These are phyloP conservation scores for Penicillium cinerascens DNA, from an alignment of 495 filamentous ascomycete genomes.

Conservation along the genomic window DNA sequence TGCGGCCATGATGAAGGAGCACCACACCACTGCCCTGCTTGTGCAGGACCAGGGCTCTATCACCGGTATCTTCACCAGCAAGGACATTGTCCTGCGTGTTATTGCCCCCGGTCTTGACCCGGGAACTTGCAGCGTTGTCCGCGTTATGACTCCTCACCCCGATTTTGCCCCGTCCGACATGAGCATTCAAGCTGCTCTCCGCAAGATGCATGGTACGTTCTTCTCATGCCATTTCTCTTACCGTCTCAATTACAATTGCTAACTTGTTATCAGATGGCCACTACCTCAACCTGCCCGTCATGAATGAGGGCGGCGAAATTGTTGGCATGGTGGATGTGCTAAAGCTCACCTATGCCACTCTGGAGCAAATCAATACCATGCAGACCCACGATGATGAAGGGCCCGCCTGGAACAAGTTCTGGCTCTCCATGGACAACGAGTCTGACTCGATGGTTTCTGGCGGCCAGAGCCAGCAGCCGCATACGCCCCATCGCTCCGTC, in stretches of 20 bases:
- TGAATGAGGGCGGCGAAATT: slow-evolving; percentile 96
- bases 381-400: slow-evolving; percentile 82
- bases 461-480: slow-evolving; percentile 63
- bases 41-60: slow-evolving; percentile 97
- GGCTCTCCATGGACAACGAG: slow-evolving; percentile 94
- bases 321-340: slow-evolving; percentile 99
- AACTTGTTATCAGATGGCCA: slow-evolving; percentile 71
- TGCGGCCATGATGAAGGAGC: slow-evolving; percentile 92
- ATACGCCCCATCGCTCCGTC: slow-evolving; percentile 60
- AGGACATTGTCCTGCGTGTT: slow-evolving; percentile 96
- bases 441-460: slow-evolving; percentile 96
- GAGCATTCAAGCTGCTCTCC: slow-evolving; percentile 95
- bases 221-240: neutral
- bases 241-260: slow-evolving; percentile 15
- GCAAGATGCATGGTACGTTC: slow-evolving; percentile 94
- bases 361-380: slow-evolving; percentile 90
- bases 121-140: slow-evolving; percentile 90
- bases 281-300: slow-evolving; percentile 95
- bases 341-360: slow-evolving; percentile 94
- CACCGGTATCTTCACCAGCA: slow-evolving; percentile 99
- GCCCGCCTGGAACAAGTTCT: slow-evolving; percentile 99
- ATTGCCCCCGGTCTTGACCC: slow-evolving; percentile 96
- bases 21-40: slow-evolving; percentile 93
- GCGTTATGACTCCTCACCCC: slow-evolving; percentile 98
- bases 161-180: slow-evolving; percentile 98